These are phyloP conservation scores for Epichloe uncinata DNA, from an alignment of 2,329 filamentous ascomycete genomes.

Conservation along the genomic window DNA sequence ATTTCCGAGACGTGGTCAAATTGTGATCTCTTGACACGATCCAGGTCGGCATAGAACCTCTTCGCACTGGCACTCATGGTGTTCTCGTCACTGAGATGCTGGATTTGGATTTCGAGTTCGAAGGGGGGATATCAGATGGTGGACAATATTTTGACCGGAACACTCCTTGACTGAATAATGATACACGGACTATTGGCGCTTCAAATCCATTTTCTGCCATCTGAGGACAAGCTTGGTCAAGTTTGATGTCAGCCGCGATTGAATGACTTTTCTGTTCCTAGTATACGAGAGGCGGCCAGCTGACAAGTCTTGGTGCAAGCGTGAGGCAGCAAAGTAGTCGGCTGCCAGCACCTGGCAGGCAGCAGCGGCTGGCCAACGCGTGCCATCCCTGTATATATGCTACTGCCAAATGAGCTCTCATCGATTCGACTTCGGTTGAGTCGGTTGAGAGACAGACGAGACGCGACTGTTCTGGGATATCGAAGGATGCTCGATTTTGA, in stretches of 20 bases:
- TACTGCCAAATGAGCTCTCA: too few species aligned
- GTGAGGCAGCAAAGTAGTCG: neutral
- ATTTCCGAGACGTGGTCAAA: constrained; percentile 41
- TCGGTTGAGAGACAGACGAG: too few species aligned
- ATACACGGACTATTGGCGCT: neutral
- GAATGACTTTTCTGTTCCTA: too few species aligned
- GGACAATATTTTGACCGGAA: neutral
- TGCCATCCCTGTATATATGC: neutral
- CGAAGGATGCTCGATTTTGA: too few species aligned
- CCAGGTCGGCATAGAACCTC: constrained; percentile 44
- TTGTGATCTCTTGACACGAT: constrained; percentile 23
- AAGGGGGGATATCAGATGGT: neutral
- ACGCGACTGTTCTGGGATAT: too few species aligned
- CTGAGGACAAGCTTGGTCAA: neutral
- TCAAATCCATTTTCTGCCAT: neutral
- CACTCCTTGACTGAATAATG: neutral
- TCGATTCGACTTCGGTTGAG: too few species aligned
- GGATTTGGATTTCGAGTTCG: neutral
- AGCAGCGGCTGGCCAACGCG: neutral
- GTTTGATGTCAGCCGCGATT: neutral
- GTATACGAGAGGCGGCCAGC: too few species aligned
- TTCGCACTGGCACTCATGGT: neutral
- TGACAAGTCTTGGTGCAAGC: neutral
- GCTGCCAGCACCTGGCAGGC: neutral
- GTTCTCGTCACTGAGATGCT: neutral